A percentile compares a stretch with the other conserved stretches of the same genome.
phyloP scores from a whole-genome alignment of 306 rosid species.

The Trifolium repens region DNA sequence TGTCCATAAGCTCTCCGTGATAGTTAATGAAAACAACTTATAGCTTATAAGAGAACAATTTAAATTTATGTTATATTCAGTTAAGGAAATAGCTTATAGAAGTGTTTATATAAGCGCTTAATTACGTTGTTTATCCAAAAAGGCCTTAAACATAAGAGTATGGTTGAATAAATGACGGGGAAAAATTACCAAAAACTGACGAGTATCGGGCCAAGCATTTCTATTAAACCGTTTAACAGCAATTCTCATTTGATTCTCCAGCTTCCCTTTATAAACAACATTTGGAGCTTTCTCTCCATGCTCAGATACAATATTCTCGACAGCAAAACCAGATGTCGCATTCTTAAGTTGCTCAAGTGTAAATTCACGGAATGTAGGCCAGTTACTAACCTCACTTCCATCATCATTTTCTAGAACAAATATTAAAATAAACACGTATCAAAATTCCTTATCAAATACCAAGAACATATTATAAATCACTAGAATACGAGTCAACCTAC shows the following conservation, averaged over 20 bases:
- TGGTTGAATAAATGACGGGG: constrained; percentile 8
- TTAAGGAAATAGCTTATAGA: not conserved
- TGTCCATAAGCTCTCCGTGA: no score
- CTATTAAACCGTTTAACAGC: constrained; percentile 80
- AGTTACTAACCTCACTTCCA: constrained; percentile 52
- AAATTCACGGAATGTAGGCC: constrained; percentile 68
- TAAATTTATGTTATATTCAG: not conserved
- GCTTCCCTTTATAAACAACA: constrained; percentile 85
- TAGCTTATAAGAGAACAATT: not conserved
- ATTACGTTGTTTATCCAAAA: not conserved
- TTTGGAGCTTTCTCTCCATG: constrained; percentile 92
- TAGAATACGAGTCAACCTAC: constrained; percentile 47
- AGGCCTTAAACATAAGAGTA: not conserved
- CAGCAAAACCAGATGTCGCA: constrained; percentile 87
- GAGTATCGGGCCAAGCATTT: constrained; percentile 86
- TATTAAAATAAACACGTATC: constrained; percentile 29
- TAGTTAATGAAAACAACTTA: no score
- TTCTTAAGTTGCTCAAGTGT: constrained; percentile 75
- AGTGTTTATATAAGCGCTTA: not conserved
- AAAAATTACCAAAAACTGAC: constrained; percentile 70
- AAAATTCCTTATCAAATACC: constrained; percentile 19
- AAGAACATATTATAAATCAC: constrained; percentile 22
- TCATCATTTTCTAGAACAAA: constrained; percentile 68
- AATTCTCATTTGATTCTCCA: constrained; percentile 77
- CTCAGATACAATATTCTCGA: constrained; percentile 84